phyloP scores from a whole-genome alignment of 495 filamentous ascomycete genomes.

The Tuber calosporum region DNA sequence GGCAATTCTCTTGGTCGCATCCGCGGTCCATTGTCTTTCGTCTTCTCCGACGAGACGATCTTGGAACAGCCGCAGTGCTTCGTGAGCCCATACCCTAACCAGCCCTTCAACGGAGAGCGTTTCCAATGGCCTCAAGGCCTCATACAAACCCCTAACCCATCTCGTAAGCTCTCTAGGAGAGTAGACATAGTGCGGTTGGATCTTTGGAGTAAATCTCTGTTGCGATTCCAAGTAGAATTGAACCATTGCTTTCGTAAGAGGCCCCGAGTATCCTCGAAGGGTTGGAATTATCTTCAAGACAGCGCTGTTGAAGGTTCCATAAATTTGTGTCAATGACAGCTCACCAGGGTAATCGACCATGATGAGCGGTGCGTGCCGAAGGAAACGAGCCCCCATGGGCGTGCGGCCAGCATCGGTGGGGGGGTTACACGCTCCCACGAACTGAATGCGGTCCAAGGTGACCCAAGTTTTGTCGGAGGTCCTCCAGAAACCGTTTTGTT shows the following conservation, averaged over 20 bases:
- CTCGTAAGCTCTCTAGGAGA: constrained; percentile 94
- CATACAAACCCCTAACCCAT: constrained; percentile 95
- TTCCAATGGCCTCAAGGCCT: constrained; percentile 89
- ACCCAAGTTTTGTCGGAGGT: constrained; percentile 98
- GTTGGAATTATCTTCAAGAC: constrained; percentile 93
- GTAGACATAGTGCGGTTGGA: constrained; percentile 98
- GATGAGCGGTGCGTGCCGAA: constrained; percentile 88
- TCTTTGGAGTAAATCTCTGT: constrained; percentile 82
- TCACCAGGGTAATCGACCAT: constrained; percentile 99
- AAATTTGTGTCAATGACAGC: constrained; percentile 87
- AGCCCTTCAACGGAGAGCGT: constrained; percentile 80
- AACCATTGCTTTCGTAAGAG: constrained; percentile 96
- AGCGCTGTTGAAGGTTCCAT: constrained; percentile 95
- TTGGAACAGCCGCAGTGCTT: constrained; percentile 91
- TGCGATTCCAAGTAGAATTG: constrained; percentile 93
- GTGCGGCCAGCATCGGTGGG: constrained; percentile 98
- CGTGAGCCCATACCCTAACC: constrained; percentile 95
- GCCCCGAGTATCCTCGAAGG: constrained; percentile 86
- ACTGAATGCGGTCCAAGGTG: constrained; percentile 93
- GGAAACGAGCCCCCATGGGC: constrained; percentile 82
- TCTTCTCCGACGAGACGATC: constrained; percentile 91
- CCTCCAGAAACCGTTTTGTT: constrained; percentile 98
- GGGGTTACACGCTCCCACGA: constrained; percentile 97
- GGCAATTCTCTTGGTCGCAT: constrained; percentile 73
- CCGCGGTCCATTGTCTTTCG: constrained; percentile 89